Base-by-base conservation (phyloP, 257 asterid genomes). In the Solanum bukasovii region DNA sequence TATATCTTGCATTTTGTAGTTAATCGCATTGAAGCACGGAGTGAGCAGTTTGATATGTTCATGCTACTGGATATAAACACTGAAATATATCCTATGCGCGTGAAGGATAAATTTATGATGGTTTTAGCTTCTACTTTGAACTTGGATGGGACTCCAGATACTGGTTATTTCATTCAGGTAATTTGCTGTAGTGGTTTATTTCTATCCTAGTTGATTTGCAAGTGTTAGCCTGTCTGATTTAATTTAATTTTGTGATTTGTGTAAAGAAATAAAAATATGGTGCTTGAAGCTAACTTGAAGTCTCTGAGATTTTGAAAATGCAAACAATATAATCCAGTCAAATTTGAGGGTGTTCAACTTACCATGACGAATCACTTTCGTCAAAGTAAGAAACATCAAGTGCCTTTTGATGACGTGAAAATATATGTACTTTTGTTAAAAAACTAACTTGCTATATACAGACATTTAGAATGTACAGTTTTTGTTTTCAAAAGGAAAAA, bases 81-180 rank as follows among this genome's bases (percentile, higher is more conserved):
- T 0, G 98, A 95, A 78, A 92, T 96, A 56, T 96, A 95, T 87
- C 98, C 98, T 4, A 94, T 96, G 95, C 91, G 71, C 67, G 84
- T 63, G 25, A 98, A 98, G 21, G 98, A 96, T 67, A 96, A 94
- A 84, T 95, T 96, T 92, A 93, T 93, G 94, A 94, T 96, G 97
- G 98, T 94, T 27, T 91, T 96, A 85, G 98, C 98, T 4, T 89
- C 99, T 74, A 96, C 98, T n/a, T 93, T 96, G 90, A 95, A 95
- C 90, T 85, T 95, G 96, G 99, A 96, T 88, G 99, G 99, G 71
- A 94, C 99, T 2, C 99, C 99, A 34, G 99, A 96, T 83, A 88
- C 88, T 88, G 98, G 98, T 87, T 96, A 93, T 87, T 96, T 40
- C 89, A 92, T 93, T 77, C 99, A 95, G 93, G 99, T 96, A 93